Base-by-base conservation (phyloP, 2,329 filamentous ascomycete genomes). In the Diaporthe caulivora region DNA sequence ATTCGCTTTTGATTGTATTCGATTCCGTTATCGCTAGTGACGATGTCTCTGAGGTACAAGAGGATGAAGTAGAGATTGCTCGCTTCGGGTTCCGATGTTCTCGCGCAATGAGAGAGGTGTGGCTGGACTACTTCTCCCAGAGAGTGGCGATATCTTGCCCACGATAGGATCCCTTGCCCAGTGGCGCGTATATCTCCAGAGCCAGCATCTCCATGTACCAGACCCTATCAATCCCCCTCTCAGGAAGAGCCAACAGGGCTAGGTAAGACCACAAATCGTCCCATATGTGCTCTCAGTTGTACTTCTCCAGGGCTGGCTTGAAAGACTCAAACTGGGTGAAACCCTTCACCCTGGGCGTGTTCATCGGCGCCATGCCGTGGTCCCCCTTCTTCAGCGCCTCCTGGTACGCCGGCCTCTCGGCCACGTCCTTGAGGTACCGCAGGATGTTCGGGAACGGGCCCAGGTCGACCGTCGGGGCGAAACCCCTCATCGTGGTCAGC, bases 401-500 rank as follows among this genome's bases (percentile, higher is more conserved):
- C 76, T 79, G 80, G 75, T 89, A 90, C 0, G 81, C 87, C 29
- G 85, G 83, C 37, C 89, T 81, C 70, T 78, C 74, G 0, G 81
- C 81, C 13, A 89, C 78, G 4, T 87, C 80, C 76, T 82, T 72
- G 40, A 90, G 77, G 74, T 87, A 91, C 0, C 74, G 76, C 42
- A 89, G 64, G 8, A 90, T 82, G 60, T 83, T 82, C 1, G 79
- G 76, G 75, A 87, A 87, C 0, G 77, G 79, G 2, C 74, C 76
- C 64, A 90, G 75, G 65, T 84, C 82, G 57, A 82, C 83, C 1
- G 84, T 83, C 31, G 81, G 80, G 17, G 18, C 49, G 76, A 89
- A 92, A 64, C 84, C 83, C 21, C 92, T 84, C 85, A 90, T 86
- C 2, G 90, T 93, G 0, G 91, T 92, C 44, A 93, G 81, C 18